Conservation (phyloP, 176 grass and related monocot species). For the Avena sativa region DNA sequence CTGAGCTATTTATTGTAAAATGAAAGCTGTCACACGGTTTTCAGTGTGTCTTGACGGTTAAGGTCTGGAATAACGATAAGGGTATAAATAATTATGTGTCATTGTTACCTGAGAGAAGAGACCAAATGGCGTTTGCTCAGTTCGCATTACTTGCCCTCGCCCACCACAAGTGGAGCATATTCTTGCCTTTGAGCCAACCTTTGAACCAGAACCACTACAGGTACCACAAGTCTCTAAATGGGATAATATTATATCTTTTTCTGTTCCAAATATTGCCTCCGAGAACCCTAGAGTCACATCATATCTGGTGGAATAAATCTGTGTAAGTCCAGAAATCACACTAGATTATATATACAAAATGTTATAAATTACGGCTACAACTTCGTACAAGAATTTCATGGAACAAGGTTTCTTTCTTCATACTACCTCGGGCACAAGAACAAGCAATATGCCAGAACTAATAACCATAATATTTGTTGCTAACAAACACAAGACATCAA, state of each 20-base stretch:
- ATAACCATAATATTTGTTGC: slow-evolving; percentile 4
- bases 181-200: slow-evolving; percentile 85
- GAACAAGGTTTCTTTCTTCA: not conserved
- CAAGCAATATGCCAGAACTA: slow-evolving; percentile 22
- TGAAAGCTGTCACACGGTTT: not conserved
- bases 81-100: slow-evolving; percentile 22
- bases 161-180: slow-evolving; percentile 95
- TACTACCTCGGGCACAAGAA: not conserved
- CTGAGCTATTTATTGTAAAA: slow-evolving; percentile 8
- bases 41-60: not conserved
- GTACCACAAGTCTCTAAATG: slow-evolving; percentile 96
- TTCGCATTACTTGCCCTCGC: slow-evolving; percentile 96
- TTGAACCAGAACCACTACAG: slow-evolving; percentile 88
- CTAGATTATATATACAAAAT: slow-evolving; percentile 28
- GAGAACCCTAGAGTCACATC: slow-evolving; percentile 91
- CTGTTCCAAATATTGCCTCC: slow-evolving; percentile 93
- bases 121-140: slow-evolving; percentile 98
- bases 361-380: slow-evolving; percentile 15
- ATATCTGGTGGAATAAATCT: slow-evolving; percentile 65
- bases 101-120: slow-evolving; percentile 92
- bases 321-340: slow-evolving; percentile 45
- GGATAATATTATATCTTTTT: slow-evolving; percentile 94
- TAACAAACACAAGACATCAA: not conserved
- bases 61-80: slow-evolving; percentile 3
- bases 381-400: slow-evolving; percentile 14